A percentile compares a stretch with the other conserved stretches of the same genome.
Conservation (phyloP, 2,329 filamentous ascomycete genomes). For the Drechslera avenae region DNA sequence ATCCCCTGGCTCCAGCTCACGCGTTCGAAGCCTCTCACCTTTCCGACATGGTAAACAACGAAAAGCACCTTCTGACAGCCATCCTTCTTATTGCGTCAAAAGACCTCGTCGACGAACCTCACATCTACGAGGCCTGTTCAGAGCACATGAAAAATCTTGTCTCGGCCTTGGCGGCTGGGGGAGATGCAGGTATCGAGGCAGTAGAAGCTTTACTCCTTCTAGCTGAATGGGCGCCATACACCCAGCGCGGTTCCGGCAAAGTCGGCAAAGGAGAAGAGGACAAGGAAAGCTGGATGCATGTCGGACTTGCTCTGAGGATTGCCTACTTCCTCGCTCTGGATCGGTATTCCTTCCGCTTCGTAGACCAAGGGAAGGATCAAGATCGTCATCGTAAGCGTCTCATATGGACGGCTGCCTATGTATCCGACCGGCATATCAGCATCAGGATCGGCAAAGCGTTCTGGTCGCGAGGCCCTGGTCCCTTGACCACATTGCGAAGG, state of each 20-base stretch:
- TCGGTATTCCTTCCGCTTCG: constrained; percentile 68
- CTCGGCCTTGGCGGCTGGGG: constrained; percentile 68
- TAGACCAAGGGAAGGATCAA: constrained; percentile 63
- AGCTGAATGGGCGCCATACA: constrained; percentile 75
- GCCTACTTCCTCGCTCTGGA: constrained; percentile 74
- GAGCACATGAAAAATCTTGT: constrained; percentile 73
- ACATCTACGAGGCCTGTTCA: constrained; percentile 69
- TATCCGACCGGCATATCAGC: constrained; percentile 59
- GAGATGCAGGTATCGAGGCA: constrained; percentile 70
- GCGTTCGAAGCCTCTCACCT: constrained; percentile 62
- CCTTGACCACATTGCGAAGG: constrained; percentile 66
- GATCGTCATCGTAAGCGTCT: constrained; percentile 67
- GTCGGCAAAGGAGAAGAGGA: constrained; percentile 76
- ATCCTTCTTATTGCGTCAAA: constrained; percentile 74
- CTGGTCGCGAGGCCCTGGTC: constrained; percentile 73
- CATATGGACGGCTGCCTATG: constrained; percentile 65
- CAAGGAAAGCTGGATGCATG: constrained; percentile 77
- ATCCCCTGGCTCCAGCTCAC: constrained; percentile 67
- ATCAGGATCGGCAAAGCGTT: constrained; percentile 74
- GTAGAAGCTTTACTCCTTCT: constrained; percentile 72
- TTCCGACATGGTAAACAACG: constrained; percentile 62
- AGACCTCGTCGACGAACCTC: constrained; percentile 67
- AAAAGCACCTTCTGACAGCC: constrained; percentile 71
- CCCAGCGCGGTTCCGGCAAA: constrained; percentile 63
- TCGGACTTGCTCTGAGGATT: constrained; percentile 70